These are phyloP conservation scores for Prunus kanzakura DNA, from an alignment of 306 rosid genomes.

Conservation along the genomic window DNA sequence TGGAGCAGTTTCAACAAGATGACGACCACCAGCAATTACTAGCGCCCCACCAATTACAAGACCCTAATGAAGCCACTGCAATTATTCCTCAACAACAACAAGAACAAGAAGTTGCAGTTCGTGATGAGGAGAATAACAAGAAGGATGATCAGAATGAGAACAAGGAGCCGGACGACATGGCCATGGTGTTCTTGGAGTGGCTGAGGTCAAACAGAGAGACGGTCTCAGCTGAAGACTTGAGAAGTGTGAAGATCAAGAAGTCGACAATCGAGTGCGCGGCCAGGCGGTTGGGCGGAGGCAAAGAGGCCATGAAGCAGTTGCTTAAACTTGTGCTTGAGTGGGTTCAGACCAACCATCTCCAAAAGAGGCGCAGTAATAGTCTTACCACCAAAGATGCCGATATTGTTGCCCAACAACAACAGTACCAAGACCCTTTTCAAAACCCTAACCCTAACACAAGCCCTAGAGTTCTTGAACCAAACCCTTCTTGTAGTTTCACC, in stretches of 20 bases:
- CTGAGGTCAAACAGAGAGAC: conserved; percentile 67
- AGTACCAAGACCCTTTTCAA: conserved; percentile 36
- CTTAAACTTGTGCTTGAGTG: conserved; percentile 87
- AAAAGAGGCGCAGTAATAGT: conserved; percentile 45
- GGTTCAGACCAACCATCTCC: conserved; percentile 91
- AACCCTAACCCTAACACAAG: conserved; percentile 33
- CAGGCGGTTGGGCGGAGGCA: conserved; percentile 81
- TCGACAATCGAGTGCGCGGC: conserved; percentile 83
- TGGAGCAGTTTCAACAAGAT: conserved; percentile 37
- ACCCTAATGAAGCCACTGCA: background rate
- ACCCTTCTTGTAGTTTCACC: conserved; percentile 22
- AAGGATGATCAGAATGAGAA: conserved; percentile 8
- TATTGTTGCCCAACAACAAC: conserved; percentile 13
- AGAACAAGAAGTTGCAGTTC: conserved; percentile 5
- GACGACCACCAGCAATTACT: background rate
- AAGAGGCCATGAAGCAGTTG: conserved; percentile 87
- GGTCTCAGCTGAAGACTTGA: conserved; percentile 83
- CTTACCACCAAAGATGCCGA: conserved; percentile 6
- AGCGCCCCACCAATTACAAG: background rate
- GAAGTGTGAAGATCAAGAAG: conserved; percentile 78
- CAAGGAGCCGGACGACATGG: conserved; percentile 55
- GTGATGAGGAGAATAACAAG: background rate
- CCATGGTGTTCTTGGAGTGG: conserved; percentile 89
- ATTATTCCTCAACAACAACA: background rate
- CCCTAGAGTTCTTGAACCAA: conserved; percentile 23